Base-by-base conservation (phyloP, 176 grass and related monocot species). In the Rhynchospora tenuis region DNA sequence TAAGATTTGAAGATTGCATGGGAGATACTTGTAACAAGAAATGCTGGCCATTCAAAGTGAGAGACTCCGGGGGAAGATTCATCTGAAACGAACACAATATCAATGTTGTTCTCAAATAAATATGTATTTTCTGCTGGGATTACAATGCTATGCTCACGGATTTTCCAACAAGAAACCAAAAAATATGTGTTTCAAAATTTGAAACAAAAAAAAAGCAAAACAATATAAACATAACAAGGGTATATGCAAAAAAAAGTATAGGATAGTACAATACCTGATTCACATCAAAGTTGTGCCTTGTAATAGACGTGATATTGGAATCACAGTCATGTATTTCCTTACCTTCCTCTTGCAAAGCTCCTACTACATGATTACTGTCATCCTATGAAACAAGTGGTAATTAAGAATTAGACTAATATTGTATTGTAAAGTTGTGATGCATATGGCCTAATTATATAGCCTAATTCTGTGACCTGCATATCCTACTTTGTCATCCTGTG, bases 61-160 rank as follows among this genome's bases (percentile, higher is more conserved):
- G 20, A 50, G 44, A 20, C 45, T 85, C 91, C 87, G 88, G 89
- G 12, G 87, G 83, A 48, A 63, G 70, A 54, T 97, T 86, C 72
- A 88, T 91, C 86, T 93, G 63, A 24, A 29, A 64, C 1, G 52
- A 45, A 86, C 59, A 67, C 17, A 51, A 84, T 9, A 89, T 64
- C 14, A 57, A 2, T 59, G 44, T 80, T 45, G 12, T 65, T 65
- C 13, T 7, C 63, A 14, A 14, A 65, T 65, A 27, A 65, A 65
- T 15, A 5, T 5, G 63, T 48, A 9, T 73, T 71, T 24, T 50
- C 44, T 47, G 67, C 38, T 22, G 10, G 9, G 3, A 68, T 13
- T 48, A 47, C n/a, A 73, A 46, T 73, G 20, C 20, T 24, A 73
- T n/a, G 26, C 42, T n/a, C 69, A 26, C 17, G 47, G 11, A 48